phyloP scores from a whole-genome alignment of 305 asterid genomes.

The Andrographis paniculata region DNA sequence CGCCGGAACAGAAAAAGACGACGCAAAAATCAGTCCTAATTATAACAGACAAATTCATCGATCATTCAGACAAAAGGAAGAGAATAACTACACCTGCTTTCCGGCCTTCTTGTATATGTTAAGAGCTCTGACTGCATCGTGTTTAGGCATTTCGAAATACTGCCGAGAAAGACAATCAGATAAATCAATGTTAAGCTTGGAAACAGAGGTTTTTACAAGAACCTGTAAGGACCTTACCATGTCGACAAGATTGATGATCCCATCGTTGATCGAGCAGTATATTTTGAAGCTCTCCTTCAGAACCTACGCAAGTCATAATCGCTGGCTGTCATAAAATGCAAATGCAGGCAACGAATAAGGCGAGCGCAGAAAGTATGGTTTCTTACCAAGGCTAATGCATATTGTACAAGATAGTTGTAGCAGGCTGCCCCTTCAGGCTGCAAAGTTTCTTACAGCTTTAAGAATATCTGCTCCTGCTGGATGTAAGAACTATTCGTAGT shows the following conservation, averaged over 20 bases:
- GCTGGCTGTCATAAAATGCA: neutral
- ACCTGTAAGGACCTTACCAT: slow-evolving; percentile 37
- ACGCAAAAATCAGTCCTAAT: slow-evolving; percentile 7
- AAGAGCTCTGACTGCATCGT: slow-evolving; percentile 66
- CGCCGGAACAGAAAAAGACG: slow-evolving; percentile 6
- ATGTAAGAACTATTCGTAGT: neutral
- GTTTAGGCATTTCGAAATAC: slow-evolving; percentile 81
- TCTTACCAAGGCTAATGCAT: slow-evolving; percentile 63
- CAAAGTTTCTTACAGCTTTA: slow-evolving; percentile 8
- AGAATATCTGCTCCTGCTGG: neutral
- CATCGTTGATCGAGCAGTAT: slow-evolving; percentile 72
- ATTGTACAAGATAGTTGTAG: slow-evolving; percentile 56
- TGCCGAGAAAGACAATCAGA: slow-evolving; percentile 13
- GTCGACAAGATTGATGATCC: slow-evolving; percentile 77
- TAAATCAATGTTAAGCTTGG: neutral
- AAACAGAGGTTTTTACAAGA: no score
- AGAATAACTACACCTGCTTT: slow-evolving; percentile 37
- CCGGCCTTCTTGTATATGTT: slow-evolving; percentile 61
- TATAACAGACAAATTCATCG: neutral
- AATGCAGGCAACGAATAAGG: neutral
- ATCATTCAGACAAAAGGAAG: neutral
- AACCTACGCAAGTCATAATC: slow-evolving; percentile 28
- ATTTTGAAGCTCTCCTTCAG: slow-evolving; percentile 78
- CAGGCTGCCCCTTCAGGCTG: slow-evolving; percentile 82
- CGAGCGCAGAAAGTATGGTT: neutral